phyloP scores from a whole-genome alignment of 2,329 filamentous ascomycete species.

The Blastomyces parvus region DNA sequence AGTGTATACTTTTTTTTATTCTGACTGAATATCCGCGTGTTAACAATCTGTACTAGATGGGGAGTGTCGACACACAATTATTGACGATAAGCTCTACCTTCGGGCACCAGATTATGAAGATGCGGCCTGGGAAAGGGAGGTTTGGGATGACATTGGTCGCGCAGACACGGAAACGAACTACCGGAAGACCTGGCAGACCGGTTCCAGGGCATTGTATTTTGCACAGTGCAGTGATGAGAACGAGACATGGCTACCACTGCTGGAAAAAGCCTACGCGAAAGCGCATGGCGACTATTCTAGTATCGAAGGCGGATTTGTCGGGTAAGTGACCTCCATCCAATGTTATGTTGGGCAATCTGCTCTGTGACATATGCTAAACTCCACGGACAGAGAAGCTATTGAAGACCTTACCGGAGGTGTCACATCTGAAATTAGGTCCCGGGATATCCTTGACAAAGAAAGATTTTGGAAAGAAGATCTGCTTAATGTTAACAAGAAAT shows the following conservation, averaged over 20 bases:
- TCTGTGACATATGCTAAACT: slow-evolving; percentile 12
- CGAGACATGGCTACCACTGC: slow-evolving; percentile 71
- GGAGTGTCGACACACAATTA: slow-evolving; percentile 84
- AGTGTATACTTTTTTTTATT: background rate
- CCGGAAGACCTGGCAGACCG: slow-evolving; percentile 60
- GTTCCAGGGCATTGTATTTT: slow-evolving; percentile 69
- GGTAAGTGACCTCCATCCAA: slow-evolving; percentile 27
- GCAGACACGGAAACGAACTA: slow-evolving; percentile 64
- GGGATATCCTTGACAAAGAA: slow-evolving; percentile 53
- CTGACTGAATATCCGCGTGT: background rate
- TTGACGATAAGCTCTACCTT: slow-evolving; percentile 83
- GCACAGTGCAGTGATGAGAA: slow-evolving; percentile 65
- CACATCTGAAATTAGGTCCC: slow-evolving; percentile 38
- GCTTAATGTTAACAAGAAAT: slow-evolving; percentile 68
- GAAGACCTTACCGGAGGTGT: slow-evolving; percentile 50
- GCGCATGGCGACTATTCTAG: slow-evolving; percentile 70
- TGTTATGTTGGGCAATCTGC: background rate
- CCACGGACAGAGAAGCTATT: slow-evolving; percentile 41
- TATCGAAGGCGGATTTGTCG: slow-evolving; percentile 65
- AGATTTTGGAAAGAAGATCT: slow-evolving; percentile 77
- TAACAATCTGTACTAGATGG: slow-evolving; percentile 47
- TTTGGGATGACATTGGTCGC: slow-evolving; percentile 66
- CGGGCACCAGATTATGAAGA: slow-evolving; percentile 76
- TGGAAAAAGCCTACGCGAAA: slow-evolving; percentile 79
- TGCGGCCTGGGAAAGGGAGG: slow-evolving; percentile 61